Evolutionary conservation across 768 basidiomycete genomes (phyloP), one percentile per base, ranked within the genome.

Genomic region (Mycena vitilis): DNA sequence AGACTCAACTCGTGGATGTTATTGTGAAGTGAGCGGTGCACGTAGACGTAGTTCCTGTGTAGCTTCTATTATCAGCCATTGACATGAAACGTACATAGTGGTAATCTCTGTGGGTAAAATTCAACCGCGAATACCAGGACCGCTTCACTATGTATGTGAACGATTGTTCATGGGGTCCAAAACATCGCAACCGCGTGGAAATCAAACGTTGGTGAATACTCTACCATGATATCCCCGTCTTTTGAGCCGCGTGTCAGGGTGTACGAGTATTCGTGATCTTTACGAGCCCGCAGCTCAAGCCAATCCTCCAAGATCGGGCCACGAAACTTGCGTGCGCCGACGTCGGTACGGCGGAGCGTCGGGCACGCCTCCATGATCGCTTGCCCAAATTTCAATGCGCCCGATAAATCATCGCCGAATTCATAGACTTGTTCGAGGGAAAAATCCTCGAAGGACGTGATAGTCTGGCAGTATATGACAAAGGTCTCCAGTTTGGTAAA

Each of bases 1-100:
- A 78, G 74, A 89, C 87, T 12, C 89, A 83, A 65, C 66, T 82
- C 56, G 74, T 73, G 52, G 81, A 83, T 58, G 68, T 83, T 12
- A 72, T 82, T 59, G 77, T 73, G 37, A 75, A 77, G 60, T 71
- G 48, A 72, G 30, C 30, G 5, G 30, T 30, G 5, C 30, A 5
- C 30, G 30, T 30, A 30, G 5, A 30, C 5, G 30, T 30, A 30
- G 30, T 30, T 30, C 3, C 30, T 5, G 30, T 5, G 30, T 30
- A 30, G 30, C 5, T 30, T 30, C 5, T 30, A 3, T 5, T 30
- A 5, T 30, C 5, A 30, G 30, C 30, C 30, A 30, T 30, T n/a
- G n/a, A 5, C 30, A 30, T 5, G 3, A 5, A 30, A 30, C 30
- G n/a, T n/a, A 30, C 30, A 30, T 30, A 30, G 30, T 30, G 30